Evolutionary conservation across 2,329 filamentous ascomycete genomes (phyloP), one percentile per base, ranked within the genome.

Genomic region (Pseudocercospora vitis): DNA sequence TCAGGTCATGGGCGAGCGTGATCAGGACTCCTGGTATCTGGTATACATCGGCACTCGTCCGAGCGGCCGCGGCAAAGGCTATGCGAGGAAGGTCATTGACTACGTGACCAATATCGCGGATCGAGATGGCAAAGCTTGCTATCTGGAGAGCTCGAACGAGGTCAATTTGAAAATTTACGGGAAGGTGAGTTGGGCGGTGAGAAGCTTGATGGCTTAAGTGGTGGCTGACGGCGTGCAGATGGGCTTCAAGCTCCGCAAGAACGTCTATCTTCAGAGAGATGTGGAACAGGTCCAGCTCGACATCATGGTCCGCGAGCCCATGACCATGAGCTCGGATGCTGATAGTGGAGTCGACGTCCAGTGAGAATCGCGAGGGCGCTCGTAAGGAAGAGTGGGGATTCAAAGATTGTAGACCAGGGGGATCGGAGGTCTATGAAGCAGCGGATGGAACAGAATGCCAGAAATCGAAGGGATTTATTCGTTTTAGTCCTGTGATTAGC

Each of bases 11-110:
- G 85, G 86, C 18, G 76, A 80, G 32, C 79, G 83, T 47, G 85
- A 89, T 67, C 70, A 77, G 62, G 77, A 87, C 56, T 84, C 81
- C 67, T 94, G 88, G 79, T 94, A 94, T 70, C 83, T 95, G 50
- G 87, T 91, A 44, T 94, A 92, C 71, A 78, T 95, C 57, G 89
- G 89, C 58, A 91, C 87, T 47, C 87, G 85, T 70, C 83, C 86
- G 28, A 78, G 77, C 57, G 83, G 85, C 3, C 82, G 86, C 56
- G 83, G 88, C 44, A 85, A 85, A 63, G 89, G 89, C 8, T 89
- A 89, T 70, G 87, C 84, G 12, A 79, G 79, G 61, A 85, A 83
- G 73, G 77, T 91, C 58, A 82, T 94, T 59, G 78, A 84, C 68
- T 78, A 88, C 67, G 85, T 90, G 73, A 84, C 85, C 48, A 73